Conservation (phyloP, 306 rosid genomes). For the Quercus rubra region DNA sequence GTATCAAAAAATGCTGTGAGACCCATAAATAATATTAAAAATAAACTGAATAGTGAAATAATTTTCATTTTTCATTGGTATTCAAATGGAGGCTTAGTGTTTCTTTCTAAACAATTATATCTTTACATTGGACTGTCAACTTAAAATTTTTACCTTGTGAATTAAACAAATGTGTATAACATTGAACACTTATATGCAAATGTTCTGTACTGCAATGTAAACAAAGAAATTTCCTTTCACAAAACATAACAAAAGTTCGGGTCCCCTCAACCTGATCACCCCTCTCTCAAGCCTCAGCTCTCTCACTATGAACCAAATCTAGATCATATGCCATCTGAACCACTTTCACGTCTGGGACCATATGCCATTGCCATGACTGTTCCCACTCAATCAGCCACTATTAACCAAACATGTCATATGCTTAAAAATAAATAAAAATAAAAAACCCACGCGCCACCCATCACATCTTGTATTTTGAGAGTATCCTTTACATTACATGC, state of each 20-base stretch:
- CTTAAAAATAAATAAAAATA: background rate
- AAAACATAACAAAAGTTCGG: background rate
- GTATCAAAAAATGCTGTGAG: accelerated
- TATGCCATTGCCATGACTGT: background rate
- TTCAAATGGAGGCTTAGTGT: accelerated
- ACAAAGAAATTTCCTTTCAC: too few species aligned
- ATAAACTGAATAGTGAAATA: too few species aligned
- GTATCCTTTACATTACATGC: background rate
- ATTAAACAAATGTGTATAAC: too few species aligned
- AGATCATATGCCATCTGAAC: background rate
- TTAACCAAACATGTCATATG: background rate
- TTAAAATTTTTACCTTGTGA: too few species aligned
- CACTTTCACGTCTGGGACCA: background rate
- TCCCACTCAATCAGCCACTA: background rate
- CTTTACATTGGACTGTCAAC: too few species aligned
- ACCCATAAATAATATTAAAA: accelerated
- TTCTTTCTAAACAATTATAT: too few species aligned
- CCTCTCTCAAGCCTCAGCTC: background rate
- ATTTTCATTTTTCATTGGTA: too few species aligned
- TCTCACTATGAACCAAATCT: background rate
- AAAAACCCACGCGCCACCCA: background rate
- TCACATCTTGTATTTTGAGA: background rate
- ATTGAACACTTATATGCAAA: too few species aligned
- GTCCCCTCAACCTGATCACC: background rate
- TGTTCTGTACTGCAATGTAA: too few species aligned